Evolutionary conservation across 2,329 filamentous ascomycete genomes (phyloP).

Genomic region (Botryotinia calthae): DNA sequence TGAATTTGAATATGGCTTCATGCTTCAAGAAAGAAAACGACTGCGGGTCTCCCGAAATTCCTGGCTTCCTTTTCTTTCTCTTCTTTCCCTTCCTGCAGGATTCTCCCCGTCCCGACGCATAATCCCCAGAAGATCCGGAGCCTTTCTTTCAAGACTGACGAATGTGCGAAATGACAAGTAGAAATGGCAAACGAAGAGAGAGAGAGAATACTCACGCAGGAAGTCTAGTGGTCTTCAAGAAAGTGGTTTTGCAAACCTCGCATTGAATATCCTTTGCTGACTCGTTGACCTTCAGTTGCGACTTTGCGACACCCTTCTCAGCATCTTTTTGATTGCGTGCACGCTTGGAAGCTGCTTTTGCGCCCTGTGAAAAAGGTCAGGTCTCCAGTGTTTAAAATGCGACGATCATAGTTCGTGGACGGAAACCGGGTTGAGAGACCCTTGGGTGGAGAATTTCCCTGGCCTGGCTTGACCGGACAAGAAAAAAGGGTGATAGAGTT

Average conservation of each 20-base stretch:
- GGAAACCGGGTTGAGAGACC: constrained; percentile 10
- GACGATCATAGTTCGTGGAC: constrained; percentile 5
- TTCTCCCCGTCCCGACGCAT: not conserved
- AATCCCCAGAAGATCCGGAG: not conserved
- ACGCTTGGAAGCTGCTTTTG: constrained; percentile 68
- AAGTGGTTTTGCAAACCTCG: constrained; percentile 72
- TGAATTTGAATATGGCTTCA: not conserved
- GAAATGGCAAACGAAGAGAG: not conserved
- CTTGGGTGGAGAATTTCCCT: constrained; percentile 1
- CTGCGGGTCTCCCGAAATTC: not conserved
- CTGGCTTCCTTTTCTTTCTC: not conserved
- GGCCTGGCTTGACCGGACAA: not conserved
- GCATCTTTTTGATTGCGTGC: constrained; percentile 66
- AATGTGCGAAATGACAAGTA: not conserved
- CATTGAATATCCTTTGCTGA: constrained; percentile 76
- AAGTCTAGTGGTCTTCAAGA: constrained; percentile 73
- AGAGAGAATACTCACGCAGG: constrained; percentile 57
- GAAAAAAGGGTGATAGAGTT: not conserved
- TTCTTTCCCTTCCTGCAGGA: not conserved
- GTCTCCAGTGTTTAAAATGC: constrained; percentile 10
- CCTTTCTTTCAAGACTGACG: not conserved
- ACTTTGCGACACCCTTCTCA: constrained; percentile 53
- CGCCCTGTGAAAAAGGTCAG: constrained; percentile 47
- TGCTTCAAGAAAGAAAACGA: not conserved
- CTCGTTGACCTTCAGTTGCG: constrained; percentile 68